Evolutionary conservation across 495 filamentous ascomycete species (phyloP), one percentile per base, ranked within the genome.

Genomic region (Symbiotaphrina buchneri): DNA sequence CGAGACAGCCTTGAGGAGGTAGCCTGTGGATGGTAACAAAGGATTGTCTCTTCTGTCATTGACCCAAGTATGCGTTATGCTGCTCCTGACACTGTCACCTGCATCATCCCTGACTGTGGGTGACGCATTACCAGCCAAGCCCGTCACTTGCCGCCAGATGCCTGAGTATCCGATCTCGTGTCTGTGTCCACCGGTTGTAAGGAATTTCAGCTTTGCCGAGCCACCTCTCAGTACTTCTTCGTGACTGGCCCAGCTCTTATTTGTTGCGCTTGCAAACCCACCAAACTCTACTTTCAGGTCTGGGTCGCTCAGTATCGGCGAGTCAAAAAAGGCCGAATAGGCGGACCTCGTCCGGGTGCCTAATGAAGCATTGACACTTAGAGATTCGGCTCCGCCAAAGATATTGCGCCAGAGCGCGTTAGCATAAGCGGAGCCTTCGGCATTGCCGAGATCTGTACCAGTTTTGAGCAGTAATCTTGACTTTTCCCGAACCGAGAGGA

Each of bases 351-450:
- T 94, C 18, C 87, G 65, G 21, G 83, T 93, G 17, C 87, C 87
- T 18, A 83, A 51, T 1, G 79, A 76, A 10, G 80, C 84, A 43
- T 87, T 81, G 27, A 90, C 48, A 39, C 68, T 75, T 33, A 95
- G 49, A n/a, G 67, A 71, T 52, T 97, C 87, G 10, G 87, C 84
- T 17, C 90, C 90, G 23, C 87, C 87, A 44, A 95, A 84, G 25
- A 97, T 63, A 53, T 97, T 97, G 28, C 90, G 73, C 49, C 76
- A 68, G 8, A 78, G 59, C 18, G 76, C 59, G 33, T 84, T 79
- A 33, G 76, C 65, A 47, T 91, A 93, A 1, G 85, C 85, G 3
- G 78, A 84, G 10, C 83, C 90, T 49, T 95, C 90, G 8, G 75
- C 61, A 42, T 84, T 83, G 31, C 90, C 87, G 17, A 90, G 56